Percentiles rank a stretch among this genome's conserved stretches.
These are phyloP conservation scores for Curvularia eragrostidis DNA, from an alignment of 2,329 filamentous ascomycete species.

Conservation along the genomic window DNA sequence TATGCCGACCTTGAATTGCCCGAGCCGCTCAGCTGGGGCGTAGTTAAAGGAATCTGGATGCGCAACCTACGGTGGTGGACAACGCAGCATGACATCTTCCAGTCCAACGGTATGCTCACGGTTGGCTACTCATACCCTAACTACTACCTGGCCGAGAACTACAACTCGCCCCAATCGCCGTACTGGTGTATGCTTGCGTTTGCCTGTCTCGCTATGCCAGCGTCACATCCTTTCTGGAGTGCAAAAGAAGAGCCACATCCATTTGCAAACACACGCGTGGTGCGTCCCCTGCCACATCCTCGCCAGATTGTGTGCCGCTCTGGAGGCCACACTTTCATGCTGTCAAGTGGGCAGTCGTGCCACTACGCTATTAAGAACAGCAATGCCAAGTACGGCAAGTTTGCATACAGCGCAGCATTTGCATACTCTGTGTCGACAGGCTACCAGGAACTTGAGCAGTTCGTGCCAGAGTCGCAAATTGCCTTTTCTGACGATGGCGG, in stretches of 20 bases:
- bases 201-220: constrained; percentile 73
- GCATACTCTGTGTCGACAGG: constrained; percentile 80
- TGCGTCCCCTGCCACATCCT: constrained; percentile 70
- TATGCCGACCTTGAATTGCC: constrained; percentile 78
- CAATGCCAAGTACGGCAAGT: constrained; percentile 81
- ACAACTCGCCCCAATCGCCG: constrained; percentile 75
- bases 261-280: constrained; percentile 61
- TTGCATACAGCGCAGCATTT: constrained; percentile 78
- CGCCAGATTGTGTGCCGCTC: constrained; percentile 75
- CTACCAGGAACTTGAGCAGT: constrained; percentile 76
- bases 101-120: constrained; percentile 74
- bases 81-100: constrained; percentile 76
- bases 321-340: constrained; percentile 77
- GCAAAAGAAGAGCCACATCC: constrained; percentile 69
- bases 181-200: constrained; percentile 85
- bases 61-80: constrained; percentile 83
- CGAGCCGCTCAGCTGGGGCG: constrained; percentile 75
- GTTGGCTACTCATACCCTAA: constrained; percentile 81
- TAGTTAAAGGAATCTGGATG: constrained; percentile 77
- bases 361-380: constrained; percentile 82
- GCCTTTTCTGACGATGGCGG: constrained; percentile 79
- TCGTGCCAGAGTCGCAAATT: constrained; percentile 76
- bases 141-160: constrained; percentile 83
- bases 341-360: constrained; percentile 77
- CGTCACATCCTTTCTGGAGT: constrained; percentile 77